phyloP scores from a whole-genome alignment of 2,329 filamentous ascomycete genomes.

The Xenoacremonium recifei region DNA sequence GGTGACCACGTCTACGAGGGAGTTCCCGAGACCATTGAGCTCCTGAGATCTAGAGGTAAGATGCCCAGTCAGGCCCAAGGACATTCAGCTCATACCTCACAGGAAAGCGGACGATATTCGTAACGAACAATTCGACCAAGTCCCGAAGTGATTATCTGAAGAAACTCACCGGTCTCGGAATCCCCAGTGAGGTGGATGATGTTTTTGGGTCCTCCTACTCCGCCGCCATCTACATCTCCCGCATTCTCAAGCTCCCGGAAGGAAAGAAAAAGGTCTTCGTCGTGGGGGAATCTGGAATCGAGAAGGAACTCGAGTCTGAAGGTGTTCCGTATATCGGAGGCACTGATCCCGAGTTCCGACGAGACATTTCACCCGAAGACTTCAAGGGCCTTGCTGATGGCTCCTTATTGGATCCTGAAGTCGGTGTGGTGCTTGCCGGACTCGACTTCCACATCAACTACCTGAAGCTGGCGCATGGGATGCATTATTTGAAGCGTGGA shows the following conservation, averaged over 20 bases:
- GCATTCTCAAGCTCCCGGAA: constrained; percentile 76
- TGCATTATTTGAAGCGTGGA: constrained; percentile 80
- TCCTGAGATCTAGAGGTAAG: constrained; percentile 77
- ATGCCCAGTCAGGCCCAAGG: constrained; percentile 2
- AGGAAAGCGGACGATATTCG: constrained; percentile 93
- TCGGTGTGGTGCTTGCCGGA: constrained; percentile 85
- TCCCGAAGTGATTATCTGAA: constrained; percentile 89
- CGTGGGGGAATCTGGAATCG: constrained; percentile 86
- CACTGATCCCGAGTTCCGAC: constrained; percentile 74
- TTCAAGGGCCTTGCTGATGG: constrained; percentile 76
- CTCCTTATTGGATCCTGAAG: constrained; percentile 77
- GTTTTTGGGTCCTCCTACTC: constrained; percentile 97
- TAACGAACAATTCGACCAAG: constrained; percentile 99
- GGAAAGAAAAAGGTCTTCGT: constrained; percentile 93
- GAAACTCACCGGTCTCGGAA: constrained; percentile 80
- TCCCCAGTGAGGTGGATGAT: constrained; percentile 79
- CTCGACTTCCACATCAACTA: constrained; percentile 96
- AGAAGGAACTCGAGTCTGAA: constrained; percentile 81
- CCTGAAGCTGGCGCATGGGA: constrained; percentile 80
- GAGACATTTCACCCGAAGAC: constrained; percentile 78
- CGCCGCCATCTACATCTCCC: constrained; percentile 90
- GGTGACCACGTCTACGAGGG: constrained; percentile 87
- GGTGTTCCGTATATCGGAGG: constrained; percentile 80
- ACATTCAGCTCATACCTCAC: constrained; percentile 6
- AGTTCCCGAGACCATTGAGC: constrained; percentile 78